These are phyloP conservation scores for Corylus americana DNA, from an alignment of 306 rosid species.

Conservation along the genomic window DNA sequence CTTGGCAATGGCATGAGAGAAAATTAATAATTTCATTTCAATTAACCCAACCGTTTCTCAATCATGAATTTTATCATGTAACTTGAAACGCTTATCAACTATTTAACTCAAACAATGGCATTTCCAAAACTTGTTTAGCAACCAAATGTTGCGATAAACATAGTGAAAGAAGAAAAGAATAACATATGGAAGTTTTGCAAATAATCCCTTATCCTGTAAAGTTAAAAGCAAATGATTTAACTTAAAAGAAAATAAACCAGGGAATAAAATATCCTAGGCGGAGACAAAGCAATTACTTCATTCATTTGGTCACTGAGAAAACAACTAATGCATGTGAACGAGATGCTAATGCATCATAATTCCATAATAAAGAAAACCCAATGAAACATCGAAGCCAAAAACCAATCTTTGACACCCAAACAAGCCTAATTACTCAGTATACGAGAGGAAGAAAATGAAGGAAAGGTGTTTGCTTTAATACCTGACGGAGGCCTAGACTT, in stretches of 20 bases:
- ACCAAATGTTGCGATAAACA: neutral
- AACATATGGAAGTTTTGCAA: neutral
- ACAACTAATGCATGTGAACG: neutral
- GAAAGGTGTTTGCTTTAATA: conserved; percentile 16
- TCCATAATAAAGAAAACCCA: neutral
- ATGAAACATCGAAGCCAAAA: neutral
- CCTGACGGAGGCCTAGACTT: conserved; percentile 34
- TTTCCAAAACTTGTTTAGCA: neutral
- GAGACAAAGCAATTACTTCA: neutral
- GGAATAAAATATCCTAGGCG: neutral
- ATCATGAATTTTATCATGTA: neutral
- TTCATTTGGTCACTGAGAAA: neutral
- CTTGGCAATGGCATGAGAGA: neutral
- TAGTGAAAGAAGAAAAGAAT: neutral
- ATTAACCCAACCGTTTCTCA: neutral
- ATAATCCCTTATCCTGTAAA: neutral
- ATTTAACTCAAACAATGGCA: neutral
- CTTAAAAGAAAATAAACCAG: neutral
- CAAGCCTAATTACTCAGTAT: neutral
- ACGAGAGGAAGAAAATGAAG: neutral
- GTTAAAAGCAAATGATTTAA: neutral
- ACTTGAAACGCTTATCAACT: neutral
- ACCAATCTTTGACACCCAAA: neutral
- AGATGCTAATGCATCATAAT: neutral
- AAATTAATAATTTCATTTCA: neutral